phyloP scores from a whole-genome alignment of 345 rosid genomes.

The Citrus maxima region DNA sequence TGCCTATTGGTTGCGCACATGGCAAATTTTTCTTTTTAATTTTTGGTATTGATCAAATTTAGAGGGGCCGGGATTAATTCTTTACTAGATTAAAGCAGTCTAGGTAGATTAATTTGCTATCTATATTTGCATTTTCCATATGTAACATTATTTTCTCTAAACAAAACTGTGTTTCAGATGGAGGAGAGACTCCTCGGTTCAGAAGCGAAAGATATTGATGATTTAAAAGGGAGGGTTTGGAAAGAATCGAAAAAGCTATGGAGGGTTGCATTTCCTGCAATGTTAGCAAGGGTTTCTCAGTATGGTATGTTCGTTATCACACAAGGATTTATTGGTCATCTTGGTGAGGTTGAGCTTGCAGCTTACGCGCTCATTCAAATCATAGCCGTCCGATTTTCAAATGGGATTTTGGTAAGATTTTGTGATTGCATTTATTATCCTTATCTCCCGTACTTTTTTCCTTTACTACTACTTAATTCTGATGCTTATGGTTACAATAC shows the following conservation, averaged over 20 bases:
- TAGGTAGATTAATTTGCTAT: background rate
- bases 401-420: conserved; percentile 44
- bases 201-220: conserved; percentile 8
- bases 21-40: too few relatives aligned
- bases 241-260: conserved; percentile 42
- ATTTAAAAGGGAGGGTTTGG: conserved; percentile 35
- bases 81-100: background rate
- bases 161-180: background rate
- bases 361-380: conserved; percentile 62
- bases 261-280: conserved; percentile 50
- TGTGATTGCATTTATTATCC: too few relatives aligned
- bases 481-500: too few relatives aligned
- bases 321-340: conserved; percentile 58
- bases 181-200: conserved; percentile 24
- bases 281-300: conserved; percentile 36
- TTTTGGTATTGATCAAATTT: too few relatives aligned
- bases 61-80: background rate
- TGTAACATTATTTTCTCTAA: background rate
- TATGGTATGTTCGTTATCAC: conserved; percentile 55
- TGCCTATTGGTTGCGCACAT: rapidly evolving
- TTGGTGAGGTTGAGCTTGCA: conserved; percentile 40
- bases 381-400: conserved; percentile 46
- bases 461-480: too few relatives aligned
- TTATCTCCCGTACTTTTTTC: too few relatives aligned
- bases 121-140: background rate